These are phyloP conservation scores for Ceratocystis eucalypticola DNA, from an alignment of 2,329 filamentous ascomycete genomes.

Conservation along the genomic window DNA sequence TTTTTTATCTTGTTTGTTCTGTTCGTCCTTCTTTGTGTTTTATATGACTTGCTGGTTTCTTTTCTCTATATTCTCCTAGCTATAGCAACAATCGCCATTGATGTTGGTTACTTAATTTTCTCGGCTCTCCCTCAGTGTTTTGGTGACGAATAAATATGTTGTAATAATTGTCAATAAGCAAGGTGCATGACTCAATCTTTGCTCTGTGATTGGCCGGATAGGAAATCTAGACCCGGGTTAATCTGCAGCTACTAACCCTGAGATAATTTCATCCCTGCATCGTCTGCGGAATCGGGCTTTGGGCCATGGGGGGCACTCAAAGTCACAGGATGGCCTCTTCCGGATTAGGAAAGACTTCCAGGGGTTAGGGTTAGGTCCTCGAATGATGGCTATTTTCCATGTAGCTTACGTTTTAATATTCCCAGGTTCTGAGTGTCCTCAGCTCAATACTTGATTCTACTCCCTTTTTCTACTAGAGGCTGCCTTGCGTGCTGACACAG, in stretches of 20 bases:
- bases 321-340: neutral
- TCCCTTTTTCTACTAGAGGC: neutral
- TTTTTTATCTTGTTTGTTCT: neutral
- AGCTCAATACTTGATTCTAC: neutral
- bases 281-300: neutral
- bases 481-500: neutral
- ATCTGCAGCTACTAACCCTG: neutral
- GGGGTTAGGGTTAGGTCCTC: neutral
- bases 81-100: neutral
- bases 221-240: neutral
- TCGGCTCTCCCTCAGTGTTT: neutral
- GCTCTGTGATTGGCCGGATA: neutral
- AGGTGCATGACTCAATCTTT: neutral
- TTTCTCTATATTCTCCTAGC: neutral
- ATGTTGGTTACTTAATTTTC: neutral
- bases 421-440: neutral
- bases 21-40: neutral
- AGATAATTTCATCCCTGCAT: neutral
- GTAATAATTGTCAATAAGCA: neutral
- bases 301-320: neutral
- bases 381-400: neutral
- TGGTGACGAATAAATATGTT: constrained; percentile 1
- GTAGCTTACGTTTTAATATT: constrained; percentile 2
- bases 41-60: neutral
- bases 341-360: neutral